A percentile compares a stretch with the other conserved stretches of the same genome.
phyloP scores from a whole-genome alignment of 148 eudicot genomes.

The Amaranthus hypochondriacus region DNA sequence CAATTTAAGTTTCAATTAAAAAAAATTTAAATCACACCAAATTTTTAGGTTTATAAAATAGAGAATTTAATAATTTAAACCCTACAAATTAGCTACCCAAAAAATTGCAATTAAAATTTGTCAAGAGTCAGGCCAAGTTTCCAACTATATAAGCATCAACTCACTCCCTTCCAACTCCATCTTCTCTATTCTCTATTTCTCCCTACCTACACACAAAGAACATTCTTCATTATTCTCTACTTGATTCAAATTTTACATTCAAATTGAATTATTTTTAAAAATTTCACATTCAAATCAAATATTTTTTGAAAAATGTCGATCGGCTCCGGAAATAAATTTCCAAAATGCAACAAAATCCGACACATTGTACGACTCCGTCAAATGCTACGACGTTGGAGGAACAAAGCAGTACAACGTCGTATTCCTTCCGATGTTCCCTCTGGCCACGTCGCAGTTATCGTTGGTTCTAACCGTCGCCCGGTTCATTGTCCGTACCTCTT shows the following conservation, averaged over 20 bases:
- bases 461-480: slow-evolving; percentile 44
- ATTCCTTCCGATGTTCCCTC: slow-evolving; percentile 71
- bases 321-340: not conserved
- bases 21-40: no score
- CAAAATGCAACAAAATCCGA: slow-evolving; percentile 61
- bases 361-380: slow-evolving; percentile 68
- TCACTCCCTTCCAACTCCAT: slow-evolving; percentile 5
- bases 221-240: no score
- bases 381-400: slow-evolving; percentile 61
- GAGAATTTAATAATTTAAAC: no score
- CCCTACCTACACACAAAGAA: not conserved
- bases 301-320: slow-evolving; percentile 30
- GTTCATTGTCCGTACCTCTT: slow-evolving; percentile 56
- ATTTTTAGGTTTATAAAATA: no score
- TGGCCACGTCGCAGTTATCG: slow-evolving; percentile 73
- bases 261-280: not conserved
- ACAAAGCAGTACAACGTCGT: slow-evolving; percentile 41
- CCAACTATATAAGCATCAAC: slow-evolving; percentile 13
- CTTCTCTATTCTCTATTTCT: not conserved
- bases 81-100: no score
- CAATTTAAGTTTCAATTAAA: no score
- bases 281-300: no score
- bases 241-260: no score
- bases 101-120: no score
- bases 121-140: not conserved